These are phyloP conservation scores for Rhodotorula sp. DNA, from an alignment of 1,284 basidiomycete genomes.

Conservation along the genomic window DNA sequence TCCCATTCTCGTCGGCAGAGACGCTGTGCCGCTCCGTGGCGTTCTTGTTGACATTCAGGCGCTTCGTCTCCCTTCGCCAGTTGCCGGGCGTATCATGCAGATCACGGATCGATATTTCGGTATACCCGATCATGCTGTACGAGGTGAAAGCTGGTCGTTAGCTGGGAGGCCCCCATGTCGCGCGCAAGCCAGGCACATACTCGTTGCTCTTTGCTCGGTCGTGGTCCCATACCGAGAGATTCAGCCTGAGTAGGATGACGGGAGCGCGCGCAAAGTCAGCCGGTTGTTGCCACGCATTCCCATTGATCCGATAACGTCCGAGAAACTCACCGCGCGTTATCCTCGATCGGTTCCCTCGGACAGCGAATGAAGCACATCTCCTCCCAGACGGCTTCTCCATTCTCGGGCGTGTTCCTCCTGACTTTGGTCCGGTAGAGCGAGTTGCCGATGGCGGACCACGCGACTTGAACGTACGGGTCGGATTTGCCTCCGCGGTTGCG, in stretches of 20 bases:
- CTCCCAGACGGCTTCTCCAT: constrained; percentile 17
- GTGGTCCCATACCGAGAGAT: constrained; percentile 17
- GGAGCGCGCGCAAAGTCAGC: too few species aligned
- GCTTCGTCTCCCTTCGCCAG: background rate
- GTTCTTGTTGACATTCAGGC: background rate
- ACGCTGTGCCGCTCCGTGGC: background rate
- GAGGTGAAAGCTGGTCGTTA: background rate
- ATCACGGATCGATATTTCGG: constrained; percentile 6
- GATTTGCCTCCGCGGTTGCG: background rate
- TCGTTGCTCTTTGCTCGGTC: constrained; percentile 12
- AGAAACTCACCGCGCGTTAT: constrained; percentile 4
- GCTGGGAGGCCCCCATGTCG: too few species aligned
- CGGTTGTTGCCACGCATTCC: too few species aligned
- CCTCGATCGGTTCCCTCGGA: constrained; percentile 15
- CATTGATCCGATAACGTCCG: too few species aligned
- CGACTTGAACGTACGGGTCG: constrained; percentile 16
- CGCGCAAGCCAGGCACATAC: background rate
- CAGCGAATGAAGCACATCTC: constrained; percentile 22
- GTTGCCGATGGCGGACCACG: constrained; percentile 14
- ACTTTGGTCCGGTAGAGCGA: constrained; percentile 8
- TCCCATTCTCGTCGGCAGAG: background rate
- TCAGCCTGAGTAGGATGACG: constrained; percentile 2
- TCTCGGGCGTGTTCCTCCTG: background rate
- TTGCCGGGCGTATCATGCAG: constrained; percentile 1
- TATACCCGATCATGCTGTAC: constrained; percentile 13